A percentile compares a stretch with the other conserved stretches of the same genome.
phyloP scores from a whole-genome alignment of 352 stramenopile species.

The Pythium monospermum region DNA sequence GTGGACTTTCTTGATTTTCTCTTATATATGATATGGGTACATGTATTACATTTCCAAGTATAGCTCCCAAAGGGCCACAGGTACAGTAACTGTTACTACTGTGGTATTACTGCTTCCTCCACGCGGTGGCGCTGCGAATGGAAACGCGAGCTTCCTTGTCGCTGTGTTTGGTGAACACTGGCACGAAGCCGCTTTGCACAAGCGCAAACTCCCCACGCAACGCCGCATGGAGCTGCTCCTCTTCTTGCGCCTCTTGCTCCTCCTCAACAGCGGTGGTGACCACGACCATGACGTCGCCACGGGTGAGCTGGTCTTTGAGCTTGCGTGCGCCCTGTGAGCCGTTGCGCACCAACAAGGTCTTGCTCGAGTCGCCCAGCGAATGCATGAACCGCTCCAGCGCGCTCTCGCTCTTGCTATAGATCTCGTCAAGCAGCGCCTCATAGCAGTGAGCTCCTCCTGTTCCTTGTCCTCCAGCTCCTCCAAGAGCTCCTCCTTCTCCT shows the following conservation, averaged over 20 bases:
- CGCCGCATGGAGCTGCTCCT: constrained; percentile 11
- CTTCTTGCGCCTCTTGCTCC: constrained; percentile 24
- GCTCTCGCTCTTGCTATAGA: constrained; percentile 54
- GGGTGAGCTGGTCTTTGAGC: constrained; percentile 48
- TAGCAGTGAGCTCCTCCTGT: not conserved
- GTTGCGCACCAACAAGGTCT: constrained; percentile 36
- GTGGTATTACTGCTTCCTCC: constrained; percentile 41
- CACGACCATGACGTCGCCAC: constrained; percentile 52
- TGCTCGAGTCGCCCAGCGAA: constrained; percentile 21
- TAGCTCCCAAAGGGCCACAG: not conserved
- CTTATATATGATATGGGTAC: constrained; percentile 6
- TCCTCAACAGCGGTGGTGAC: constrained; percentile 35
- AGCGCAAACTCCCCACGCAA: constrained; percentile 41
- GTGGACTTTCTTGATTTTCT: not conserved
- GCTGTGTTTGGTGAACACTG: constrained; percentile 44
- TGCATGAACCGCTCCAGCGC: constrained; percentile 55
- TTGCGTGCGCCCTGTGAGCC: constrained; percentile 34
- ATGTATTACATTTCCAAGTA: not conserved
- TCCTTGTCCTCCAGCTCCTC: too few species aligned
- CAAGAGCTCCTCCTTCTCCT: not conserved
- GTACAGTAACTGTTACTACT: not conserved
- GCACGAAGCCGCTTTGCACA: constrained; percentile 36
- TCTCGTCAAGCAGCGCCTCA: constrained; percentile 41
- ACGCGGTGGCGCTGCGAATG: constrained; percentile 41
- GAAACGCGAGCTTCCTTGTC: constrained; percentile 44